Evolutionary conservation across 441 rosid genomes (phyloP), one percentile per base, ranked within the genome.

Genomic region (Populus hybrid): DNA sequence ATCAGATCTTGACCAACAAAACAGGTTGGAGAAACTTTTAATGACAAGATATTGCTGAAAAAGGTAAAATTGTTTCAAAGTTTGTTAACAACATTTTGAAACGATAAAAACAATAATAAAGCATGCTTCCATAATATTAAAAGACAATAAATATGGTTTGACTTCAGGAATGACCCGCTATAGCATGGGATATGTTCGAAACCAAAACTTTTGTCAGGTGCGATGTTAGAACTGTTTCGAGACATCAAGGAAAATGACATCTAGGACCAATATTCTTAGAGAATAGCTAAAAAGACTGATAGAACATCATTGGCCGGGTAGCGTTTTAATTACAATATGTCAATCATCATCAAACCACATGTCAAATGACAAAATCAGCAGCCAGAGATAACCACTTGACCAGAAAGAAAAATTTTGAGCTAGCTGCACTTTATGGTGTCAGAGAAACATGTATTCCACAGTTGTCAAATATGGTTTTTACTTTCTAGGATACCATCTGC

Each of bases 111-210:
- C 50, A 69, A 69, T 69, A 65, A 24, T 1, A 68, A 32, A 8
- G 28, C 50, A 66, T 66, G 34, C 14, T 66, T 66, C 34, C 18
- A 66, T 26, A 28, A 66, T 11, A 26, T 12, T 66, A 1, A 21
- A 20, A 12, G 21, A 32, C 59, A 53, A 7, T 30, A 53, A 80
- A 67, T 50, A 34, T n/a, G n/a, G 34, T 66, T 28, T 9, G 34
- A 72, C 23, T 7, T 38, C 21, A 16, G 38, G 20, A 34, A 61
- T 76, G 82, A 67, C 82, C 80, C 71, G 53, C 81, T 71, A 67
- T 10, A 65, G n/a, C 34, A 57, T 63, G 79, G 75, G 68, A 74
- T 70, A 69, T 12, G 78, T 30, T 18, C 16, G 50, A 11, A 21
- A 6, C 75, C 11, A 20, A 67, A 75, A 10, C 10, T 66, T 74